Conservation (phyloP, 2,329 filamentous ascomycete species). For the Beauveria sp. region DNA sequence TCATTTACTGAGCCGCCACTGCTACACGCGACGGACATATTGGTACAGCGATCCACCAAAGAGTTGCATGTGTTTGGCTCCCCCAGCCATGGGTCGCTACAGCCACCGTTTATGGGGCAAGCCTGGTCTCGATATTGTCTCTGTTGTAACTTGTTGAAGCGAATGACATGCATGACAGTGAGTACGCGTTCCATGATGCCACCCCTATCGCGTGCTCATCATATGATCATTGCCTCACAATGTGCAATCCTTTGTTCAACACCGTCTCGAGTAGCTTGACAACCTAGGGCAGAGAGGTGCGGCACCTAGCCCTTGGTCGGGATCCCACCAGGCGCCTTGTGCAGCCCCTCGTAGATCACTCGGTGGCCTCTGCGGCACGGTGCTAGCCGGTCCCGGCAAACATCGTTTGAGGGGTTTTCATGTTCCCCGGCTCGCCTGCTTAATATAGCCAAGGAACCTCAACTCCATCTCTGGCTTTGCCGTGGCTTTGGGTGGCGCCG, state of each 20-base stretch:
- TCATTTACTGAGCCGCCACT: not conserved
- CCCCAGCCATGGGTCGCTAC: not conserved
- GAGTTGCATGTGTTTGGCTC: not conserved
- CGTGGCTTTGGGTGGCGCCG: conserved; percentile 7
- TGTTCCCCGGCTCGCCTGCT: not conserved
- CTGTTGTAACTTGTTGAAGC: too few relatives aligned
- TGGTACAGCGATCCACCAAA: not conserved
- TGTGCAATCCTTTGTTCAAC: too few relatives aligned
- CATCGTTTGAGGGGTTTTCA: conserved; percentile 8
- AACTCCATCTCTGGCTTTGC: not conserved
- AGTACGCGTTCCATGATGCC: not conserved
- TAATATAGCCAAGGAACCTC: not conserved
- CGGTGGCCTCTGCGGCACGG: not conserved
- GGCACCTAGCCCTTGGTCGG: not conserved
- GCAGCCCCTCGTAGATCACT: conserved; percentile 1
- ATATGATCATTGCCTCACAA: not conserved
- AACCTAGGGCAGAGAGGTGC: not conserved
- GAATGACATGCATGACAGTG: too few relatives aligned
- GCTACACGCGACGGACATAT: not conserved
- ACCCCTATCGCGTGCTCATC: not conserved
- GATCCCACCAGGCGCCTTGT: not conserved
- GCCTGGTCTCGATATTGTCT: not conserved
- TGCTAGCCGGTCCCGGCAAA: conserved; percentile 4
- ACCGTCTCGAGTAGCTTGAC: not conserved
- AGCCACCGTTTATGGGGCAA: conserved; percentile 7